Base-by-base conservation (phyloP, 768 basidiomycete species). In the Leccinellum rugosiceps region DNA sequence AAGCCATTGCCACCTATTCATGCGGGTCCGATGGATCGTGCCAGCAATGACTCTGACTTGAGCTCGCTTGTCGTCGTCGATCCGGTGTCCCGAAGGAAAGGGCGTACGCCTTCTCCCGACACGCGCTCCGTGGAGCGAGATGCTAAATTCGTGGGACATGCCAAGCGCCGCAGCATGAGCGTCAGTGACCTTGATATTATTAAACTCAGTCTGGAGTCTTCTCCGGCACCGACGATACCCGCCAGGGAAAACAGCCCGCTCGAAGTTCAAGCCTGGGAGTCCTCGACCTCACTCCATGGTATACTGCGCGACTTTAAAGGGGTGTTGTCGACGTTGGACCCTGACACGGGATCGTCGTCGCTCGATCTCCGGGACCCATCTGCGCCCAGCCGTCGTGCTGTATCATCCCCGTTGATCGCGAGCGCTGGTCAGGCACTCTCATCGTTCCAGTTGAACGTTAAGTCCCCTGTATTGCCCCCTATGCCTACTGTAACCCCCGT, bases 221-320 rank as follows among this genome's bases (percentile, higher is more conserved):
- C 77, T 34, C 64, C 77, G 6, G 60, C 72, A 15, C 73, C 74
- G 49, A 71, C 74, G 6, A 75, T 78, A 25, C 62, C 74, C 41
- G 68, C 76, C 50, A 72, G 69, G 57, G 66, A 68, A 65, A 49
- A 49, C 28, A 53, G 52, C 44, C 48, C 62, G 15, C 58, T 63
- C 25, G 71, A 68, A 11, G 62, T 66, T 6, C 61, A 61, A 6
- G 72, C 71, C 25, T 81, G 78, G 80, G 79, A 77, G 1, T 72
- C 70, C 49, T 73, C 76, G 17, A 56, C 71, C 54, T 75, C 81
- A 5, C 71, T 89, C 34, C 78, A 77, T 66, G 86, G 85, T 41
- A 81, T 92, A 60, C 74, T 92, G 50, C 82, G 80, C 62, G 85
- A 91, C 58, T 87, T 93, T 73, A 81, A 83, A 72, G 88, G 86